These are phyloP conservation scores for Kregervanrija pseudodelftensis DNA, from an alignment of 805 yeast species.

Conservation along the genomic window DNA sequence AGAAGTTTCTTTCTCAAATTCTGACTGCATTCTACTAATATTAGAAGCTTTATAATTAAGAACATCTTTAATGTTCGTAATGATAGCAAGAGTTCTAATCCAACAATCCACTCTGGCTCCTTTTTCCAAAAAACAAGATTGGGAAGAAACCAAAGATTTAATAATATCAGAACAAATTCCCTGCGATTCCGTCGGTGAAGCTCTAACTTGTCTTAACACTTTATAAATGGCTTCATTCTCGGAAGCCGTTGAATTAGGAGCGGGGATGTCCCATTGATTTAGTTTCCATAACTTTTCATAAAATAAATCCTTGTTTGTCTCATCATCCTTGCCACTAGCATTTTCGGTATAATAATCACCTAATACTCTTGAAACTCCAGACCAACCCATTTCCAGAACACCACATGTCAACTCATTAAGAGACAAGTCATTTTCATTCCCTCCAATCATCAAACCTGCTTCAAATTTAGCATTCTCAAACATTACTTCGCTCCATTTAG, in stretches of 20 bases:
- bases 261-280: slow-evolving; percentile 68
- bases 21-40: slow-evolving; percentile 5
- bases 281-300: slow-evolving; percentile 74
- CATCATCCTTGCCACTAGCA: background rate
- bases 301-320: slow-evolving; percentile 14
- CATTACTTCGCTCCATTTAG: slow-evolving; percentile 29
- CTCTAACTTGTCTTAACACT: slow-evolving; percentile 40
- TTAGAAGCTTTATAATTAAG: background rate
- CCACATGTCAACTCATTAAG: slow-evolving; percentile 27
- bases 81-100: slow-evolving; percentile 26
- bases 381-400: slow-evolving; percentile 44
- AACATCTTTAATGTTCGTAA: slow-evolving; percentile 20
- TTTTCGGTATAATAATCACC: slow-evolving; percentile 12
- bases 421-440: background rate
- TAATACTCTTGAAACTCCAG: slow-evolving; percentile 44
- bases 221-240: slow-evolving; percentile 46
- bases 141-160: background rate
- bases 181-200: slow-evolving; percentile 19
- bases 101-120: slow-evolving; percentile 8
- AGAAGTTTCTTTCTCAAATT: slow-evolving; percentile 9
- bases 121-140: background rate
- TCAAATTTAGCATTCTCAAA: slow-evolving; percentile 55
- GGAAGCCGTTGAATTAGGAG: slow-evolving; percentile 27
- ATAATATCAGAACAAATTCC: slow-evolving; percentile 15
- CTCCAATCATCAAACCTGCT: slow-evolving; percentile 22